A percentile compares a stretch with the other conserved stretches of the same genome.
These are phyloP conservation scores for Bertia moriformis DNA, from an alignment of 2,329 filamentous ascomycete species.

Conservation along the genomic window DNA sequence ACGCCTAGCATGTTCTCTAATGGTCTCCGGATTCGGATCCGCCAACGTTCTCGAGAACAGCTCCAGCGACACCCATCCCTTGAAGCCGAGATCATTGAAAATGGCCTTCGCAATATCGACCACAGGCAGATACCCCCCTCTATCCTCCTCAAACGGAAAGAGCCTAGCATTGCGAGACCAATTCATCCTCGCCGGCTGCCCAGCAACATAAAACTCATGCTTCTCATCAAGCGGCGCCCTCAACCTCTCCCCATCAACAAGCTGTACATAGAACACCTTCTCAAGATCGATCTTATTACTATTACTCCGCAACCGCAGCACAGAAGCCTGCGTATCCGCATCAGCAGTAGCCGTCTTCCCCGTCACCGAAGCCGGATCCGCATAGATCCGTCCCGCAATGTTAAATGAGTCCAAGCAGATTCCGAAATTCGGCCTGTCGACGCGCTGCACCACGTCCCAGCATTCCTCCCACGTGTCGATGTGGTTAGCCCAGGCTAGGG, in stretches of 20 bases:
- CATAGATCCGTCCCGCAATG: slow-evolving; percentile 57
- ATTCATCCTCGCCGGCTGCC: slow-evolving; percentile 54
- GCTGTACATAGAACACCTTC: slow-evolving; percentile 64
- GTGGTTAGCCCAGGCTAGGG: slow-evolving; percentile 57
- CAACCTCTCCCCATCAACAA: slow-evolving; percentile 60
- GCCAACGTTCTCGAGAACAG: slow-evolving; percentile 36
- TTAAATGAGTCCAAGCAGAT: slow-evolving; percentile 70
- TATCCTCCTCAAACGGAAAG: slow-evolving; percentile 46
- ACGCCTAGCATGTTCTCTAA: slow-evolving; percentile 30
- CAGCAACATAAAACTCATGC: slow-evolving; percentile 41
- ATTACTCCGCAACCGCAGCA: slow-evolving; percentile 33
- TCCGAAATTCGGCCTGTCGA: slow-evolving; percentile 60
- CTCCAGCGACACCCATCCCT: slow-evolving; percentile 41
- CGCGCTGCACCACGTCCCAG: slow-evolving; percentile 52
- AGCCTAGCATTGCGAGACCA: slow-evolving; percentile 65
- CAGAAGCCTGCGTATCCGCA: slow-evolving; percentile 32
- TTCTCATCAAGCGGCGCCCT: slow-evolving; percentile 34
- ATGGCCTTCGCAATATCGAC: slow-evolving; percentile 34
- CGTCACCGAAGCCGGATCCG: slow-evolving; percentile 41
- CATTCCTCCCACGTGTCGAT: slow-evolving; percentile 57
- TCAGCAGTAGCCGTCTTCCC: slow-evolving; percentile 40
- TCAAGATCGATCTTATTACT: slow-evolving; percentile 35
- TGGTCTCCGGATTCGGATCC: slow-evolving; percentile 23
- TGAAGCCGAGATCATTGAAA: slow-evolving; percentile 35
- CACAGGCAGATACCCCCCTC: slow-evolving; percentile 41